These are phyloP conservation scores for Phytophthora pini DNA, from an alignment of 352 stramenopile genomes.

Conservation along the genomic window DNA sequence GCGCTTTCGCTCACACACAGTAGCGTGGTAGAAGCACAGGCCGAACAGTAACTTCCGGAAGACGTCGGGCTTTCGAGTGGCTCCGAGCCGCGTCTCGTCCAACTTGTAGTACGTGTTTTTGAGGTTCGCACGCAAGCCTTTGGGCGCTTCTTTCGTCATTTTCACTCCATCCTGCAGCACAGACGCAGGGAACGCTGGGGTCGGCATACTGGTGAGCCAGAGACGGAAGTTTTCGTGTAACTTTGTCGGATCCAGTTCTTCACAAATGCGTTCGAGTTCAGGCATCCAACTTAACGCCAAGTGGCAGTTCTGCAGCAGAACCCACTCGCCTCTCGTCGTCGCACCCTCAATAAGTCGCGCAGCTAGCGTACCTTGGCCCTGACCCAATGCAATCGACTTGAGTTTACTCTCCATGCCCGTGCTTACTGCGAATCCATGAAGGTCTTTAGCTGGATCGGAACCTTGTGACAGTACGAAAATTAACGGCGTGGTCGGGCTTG, in stretches of 20 bases:
- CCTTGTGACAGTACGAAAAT: slow-evolving; percentile 95
- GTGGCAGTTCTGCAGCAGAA: slow-evolving; percentile 96
- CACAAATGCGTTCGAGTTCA: slow-evolving; percentile 94
- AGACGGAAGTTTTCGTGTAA: slow-evolving; percentile 94
- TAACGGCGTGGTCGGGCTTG: slow-evolving; percentile 87
- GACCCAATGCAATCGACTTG: slow-evolving; percentile 93
- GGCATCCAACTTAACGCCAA: slow-evolving; percentile 95
- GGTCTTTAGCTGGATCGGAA: slow-evolving; percentile 93
- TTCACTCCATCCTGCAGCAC: slow-evolving; percentile 97
- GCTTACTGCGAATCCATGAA: slow-evolving; percentile 90
- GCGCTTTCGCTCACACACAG: slow-evolving; percentile 94
- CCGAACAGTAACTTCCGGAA: slow-evolving; percentile 96
- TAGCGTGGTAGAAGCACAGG: slow-evolving; percentile 92
- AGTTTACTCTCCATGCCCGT: slow-evolving; percentile 90
- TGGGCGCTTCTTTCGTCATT: slow-evolving; percentile 97
- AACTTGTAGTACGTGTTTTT: slow-evolving; percentile 96
- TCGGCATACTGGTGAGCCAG: slow-evolving; percentile 95
- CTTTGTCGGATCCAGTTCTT: slow-evolving; percentile 87
- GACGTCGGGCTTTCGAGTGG: slow-evolving; percentile 88
- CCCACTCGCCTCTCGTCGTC: slow-evolving; percentile 93
- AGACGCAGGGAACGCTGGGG: slow-evolving; percentile 86
- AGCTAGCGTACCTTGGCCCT: slow-evolving; percentile 93
- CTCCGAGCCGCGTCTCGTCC: slow-evolving; percentile 84
- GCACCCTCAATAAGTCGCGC: slow-evolving; percentile 91
- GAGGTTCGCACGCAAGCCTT: slow-evolving; percentile 94